Base-by-base conservation (phyloP, 1,284 basidiomycete species). In the Marasmius oreades region DNA sequence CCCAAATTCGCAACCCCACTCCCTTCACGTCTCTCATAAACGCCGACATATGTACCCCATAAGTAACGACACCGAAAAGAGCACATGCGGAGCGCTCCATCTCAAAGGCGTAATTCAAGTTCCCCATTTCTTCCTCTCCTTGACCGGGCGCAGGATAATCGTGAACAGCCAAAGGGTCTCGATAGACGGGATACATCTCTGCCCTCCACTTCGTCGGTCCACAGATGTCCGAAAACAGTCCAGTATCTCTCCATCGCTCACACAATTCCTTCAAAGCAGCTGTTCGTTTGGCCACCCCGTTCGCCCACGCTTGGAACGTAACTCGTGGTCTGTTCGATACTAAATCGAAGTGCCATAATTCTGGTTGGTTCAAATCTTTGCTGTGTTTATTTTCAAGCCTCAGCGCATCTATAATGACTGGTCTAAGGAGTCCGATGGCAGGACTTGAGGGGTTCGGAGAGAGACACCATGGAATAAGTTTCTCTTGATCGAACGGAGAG, bases 61-160 rank as follows among this genome's bases (percentile, higher is more conserved):
- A 96, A 0, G 95, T 98, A 48, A 93, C 82, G 8, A 96, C 72
- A 1, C 96, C 95, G 65, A 98, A 98, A 37, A 98, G 72, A 0
- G 90, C 83, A 64, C 90, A 92, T 0, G 93, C 93, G 1, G 92
- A 80, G 52, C 96, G 84, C 70, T 99, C 96, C 77, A 98, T 82
- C 66, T 86, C 82, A 69, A 98, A 97, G 4, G 83, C 90, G 56
- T 83, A 86, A 67, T 93, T 93, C 33, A 73, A 57, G 16, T 59
- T 43, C 20, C 62, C 53, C 18, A 6, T 18, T 16, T 57, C 64
- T 6, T 67, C 61, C 3, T 47, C 51, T 18, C 18, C 26, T 20
- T 51, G 46, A 5, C 53, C 60, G 16, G 61, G 52, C 44, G 52
- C 52, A 14, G 75, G 75, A 64, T 77, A 67, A 58, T 80, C 78